Evolutionary conservation across 805 yeast genomes (phyloP).

Genomic region (Zygosaccharomyces kombuchaensis): DNA sequence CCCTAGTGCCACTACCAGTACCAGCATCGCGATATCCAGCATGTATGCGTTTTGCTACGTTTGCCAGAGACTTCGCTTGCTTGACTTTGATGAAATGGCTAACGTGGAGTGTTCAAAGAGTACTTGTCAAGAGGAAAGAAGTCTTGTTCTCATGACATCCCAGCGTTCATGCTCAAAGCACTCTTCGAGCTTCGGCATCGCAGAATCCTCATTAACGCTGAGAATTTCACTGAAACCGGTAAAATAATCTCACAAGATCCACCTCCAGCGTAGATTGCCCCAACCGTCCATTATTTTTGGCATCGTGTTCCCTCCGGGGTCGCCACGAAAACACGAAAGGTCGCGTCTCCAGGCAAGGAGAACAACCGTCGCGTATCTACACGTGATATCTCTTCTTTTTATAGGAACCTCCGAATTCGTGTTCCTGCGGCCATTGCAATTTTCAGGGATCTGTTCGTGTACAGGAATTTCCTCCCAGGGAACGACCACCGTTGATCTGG

Average conservation of each 20-base stretch:
- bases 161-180: not conserved
- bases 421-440: not conserved
- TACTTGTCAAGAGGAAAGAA: not conserved
- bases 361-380: not conserved
- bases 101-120: not conserved
- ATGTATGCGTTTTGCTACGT: constrained; percentile 4
- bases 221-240: constrained; percentile 5
- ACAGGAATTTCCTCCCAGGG: not conserved
- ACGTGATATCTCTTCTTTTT: not conserved
- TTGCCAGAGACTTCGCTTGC: not conserved
- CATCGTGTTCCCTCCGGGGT: not conserved
- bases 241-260: constrained; percentile 3
- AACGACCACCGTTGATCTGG: not conserved
- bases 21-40: constrained; percentile 11
- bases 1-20: constrained; percentile 7
- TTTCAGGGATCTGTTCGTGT: not conserved
- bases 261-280: constrained; percentile 1
- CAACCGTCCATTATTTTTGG: constrained; percentile 6
- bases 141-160: not conserved
- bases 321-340: constrained; percentile 5
- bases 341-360: not conserved
- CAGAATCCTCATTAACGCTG: not conserved
- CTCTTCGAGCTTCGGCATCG: constrained; percentile 3
- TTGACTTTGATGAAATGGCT: not conserved
- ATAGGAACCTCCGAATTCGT: not conserved